Evolutionary conservation across 2,329 filamentous ascomycete genomes (phyloP), one percentile per base, ranked within the genome.

Genomic region (Pochonia chlamydosporia): DNA sequence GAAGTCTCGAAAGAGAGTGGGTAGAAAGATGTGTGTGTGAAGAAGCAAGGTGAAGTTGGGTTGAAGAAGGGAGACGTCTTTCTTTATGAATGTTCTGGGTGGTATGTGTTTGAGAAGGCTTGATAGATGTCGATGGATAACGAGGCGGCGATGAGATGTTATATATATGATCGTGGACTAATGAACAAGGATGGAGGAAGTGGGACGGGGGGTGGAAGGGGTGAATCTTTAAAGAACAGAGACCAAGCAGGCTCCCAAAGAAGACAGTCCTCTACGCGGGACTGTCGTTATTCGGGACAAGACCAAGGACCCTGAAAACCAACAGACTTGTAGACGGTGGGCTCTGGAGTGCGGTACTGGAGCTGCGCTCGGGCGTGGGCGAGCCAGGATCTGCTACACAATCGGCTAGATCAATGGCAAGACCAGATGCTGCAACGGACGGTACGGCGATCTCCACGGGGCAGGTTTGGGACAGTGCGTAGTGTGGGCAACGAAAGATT

Each of bases 361-460:
- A 48, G 49, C 28, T 44, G 42, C 54, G 52, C 54, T 53, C 48
- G 52, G 50, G 54, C 54, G 28, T 44, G 35, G 44, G 37, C 44
- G 31, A 36, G 41, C 51, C 46, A 47, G 54, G 44, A 49, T 53
- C 45, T 50, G 48, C 42, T 50, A 53, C 52, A 55, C 48, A 52
- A 50, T 43, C 47, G 52, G 48, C 51, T 51, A 52, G 49, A 52
- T 49, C 47, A 43, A 35, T 23, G 51, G 30, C 33, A 46, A 49
- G 40, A 39, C 47, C 40, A 45, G 48, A 49, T 47, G 45, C 36
- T 50, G 51, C 37, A 49, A 48, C 46, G 40, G 33, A 49, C 42
- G 48, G 39, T 44, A 44, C 40, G 49, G 51, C 49, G 51, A 53
- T 55, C 51, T 50, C 20, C 35, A 44, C 35, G 25, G 40, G 48